These are phyloP conservation scores for Vachellia pachyceras DNA, from an alignment of 306 rosid species.

Conservation along the genomic window DNA sequence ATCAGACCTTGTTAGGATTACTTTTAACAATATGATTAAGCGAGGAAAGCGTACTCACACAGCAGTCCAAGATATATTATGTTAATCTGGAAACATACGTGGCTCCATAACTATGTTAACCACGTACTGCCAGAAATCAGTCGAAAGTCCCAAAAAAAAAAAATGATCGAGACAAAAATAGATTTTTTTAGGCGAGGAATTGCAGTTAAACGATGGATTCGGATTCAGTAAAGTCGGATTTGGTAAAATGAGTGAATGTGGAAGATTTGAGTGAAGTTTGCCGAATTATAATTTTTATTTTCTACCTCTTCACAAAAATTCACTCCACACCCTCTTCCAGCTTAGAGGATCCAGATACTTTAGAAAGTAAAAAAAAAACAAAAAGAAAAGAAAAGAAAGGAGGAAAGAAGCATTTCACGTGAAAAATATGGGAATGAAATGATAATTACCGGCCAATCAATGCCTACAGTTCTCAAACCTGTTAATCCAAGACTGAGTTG, in stretches of 20 bases:
- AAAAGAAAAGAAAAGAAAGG: too few species aligned
- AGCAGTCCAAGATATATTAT: not conserved
- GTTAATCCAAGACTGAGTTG: not conserved
- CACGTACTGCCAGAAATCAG: not conserved
- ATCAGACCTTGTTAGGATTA: not conserved
- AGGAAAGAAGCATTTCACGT: not conserved
- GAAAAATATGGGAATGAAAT: not conserved
- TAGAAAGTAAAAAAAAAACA: not conserved
- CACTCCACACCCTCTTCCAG: not conserved
- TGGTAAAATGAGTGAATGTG: not conserved
- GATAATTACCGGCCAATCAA: not conserved
- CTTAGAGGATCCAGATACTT: not conserved
- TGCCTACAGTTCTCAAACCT: not conserved
- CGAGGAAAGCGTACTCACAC: not conserved
- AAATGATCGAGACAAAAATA: not conserved
- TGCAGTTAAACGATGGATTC: not conserved
- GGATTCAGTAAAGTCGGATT: not conserved
- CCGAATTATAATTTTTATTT: not conserved
- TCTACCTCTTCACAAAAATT: not conserved
- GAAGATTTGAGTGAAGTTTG: not conserved
- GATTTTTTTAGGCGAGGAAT: not conserved
- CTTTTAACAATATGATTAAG: not conserved
- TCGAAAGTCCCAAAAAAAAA: not conserved
- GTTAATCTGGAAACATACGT: not conserved
- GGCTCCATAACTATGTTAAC: not conserved